These are phyloP conservation scores for Colletotrichum tropicale DNA, from an alignment of 2,329 filamentous ascomycete species.

Conservation along the genomic window DNA sequence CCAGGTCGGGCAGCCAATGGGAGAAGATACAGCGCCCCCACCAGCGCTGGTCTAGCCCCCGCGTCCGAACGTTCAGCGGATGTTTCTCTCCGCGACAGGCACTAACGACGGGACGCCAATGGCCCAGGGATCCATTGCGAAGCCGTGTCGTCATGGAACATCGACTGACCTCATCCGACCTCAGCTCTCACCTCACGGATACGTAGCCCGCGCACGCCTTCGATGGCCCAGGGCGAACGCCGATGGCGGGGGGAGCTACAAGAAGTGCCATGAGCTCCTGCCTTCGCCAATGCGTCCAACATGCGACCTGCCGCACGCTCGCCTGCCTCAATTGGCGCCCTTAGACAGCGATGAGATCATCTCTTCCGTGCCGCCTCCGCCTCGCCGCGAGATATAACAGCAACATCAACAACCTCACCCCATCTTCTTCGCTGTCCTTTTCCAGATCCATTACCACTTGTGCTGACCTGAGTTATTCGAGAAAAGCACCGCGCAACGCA, in stretches of 20 bases:
- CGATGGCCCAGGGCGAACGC: background rate
- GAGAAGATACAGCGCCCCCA: background rate
- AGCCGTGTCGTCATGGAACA: slow-evolving; percentile 15
- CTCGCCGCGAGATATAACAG: background rate
- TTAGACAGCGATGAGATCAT: slow-evolving; percentile 12
- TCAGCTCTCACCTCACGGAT: background rate
- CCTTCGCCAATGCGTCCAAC: background rate
- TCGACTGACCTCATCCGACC: slow-evolving; percentile 18
- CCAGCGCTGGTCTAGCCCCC: background rate
- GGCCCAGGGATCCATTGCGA: background rate
- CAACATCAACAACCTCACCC: background rate
- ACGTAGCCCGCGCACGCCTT: background rate
- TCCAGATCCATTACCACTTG: background rate
- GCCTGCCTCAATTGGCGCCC: background rate
- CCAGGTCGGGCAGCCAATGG: background rate
- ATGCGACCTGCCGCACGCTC: background rate
- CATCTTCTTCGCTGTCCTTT: no score
- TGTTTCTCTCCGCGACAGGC: background rate
- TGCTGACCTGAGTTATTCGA: background rate
- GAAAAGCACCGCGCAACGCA: background rate
- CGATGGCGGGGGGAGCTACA: background rate
- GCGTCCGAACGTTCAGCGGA: background rate
- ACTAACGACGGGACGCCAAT: background rate
- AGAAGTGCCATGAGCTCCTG: background rate
- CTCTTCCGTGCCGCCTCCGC: background rate